Base-by-base conservation (phyloP, 2,329 filamentous ascomycete species). In the Thermomyces lanuginosus region DNA sequence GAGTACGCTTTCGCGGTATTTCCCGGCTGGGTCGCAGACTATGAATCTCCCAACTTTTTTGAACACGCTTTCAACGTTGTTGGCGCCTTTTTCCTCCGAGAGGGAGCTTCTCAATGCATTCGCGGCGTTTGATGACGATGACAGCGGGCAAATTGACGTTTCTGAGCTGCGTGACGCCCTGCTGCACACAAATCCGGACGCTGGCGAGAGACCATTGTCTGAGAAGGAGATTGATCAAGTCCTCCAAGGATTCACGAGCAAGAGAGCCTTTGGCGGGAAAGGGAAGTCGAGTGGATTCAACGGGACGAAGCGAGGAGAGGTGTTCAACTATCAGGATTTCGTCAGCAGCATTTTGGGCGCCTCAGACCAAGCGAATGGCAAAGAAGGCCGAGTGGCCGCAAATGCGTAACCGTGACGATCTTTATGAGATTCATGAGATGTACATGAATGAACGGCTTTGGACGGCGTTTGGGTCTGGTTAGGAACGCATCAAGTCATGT, bases 261-360 rank as follows among this genome's bases (percentile, higher is more conserved):
- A 82, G 31, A 68, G 81, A 34, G 82, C 80, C 0, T 92, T 95
- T 52, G 78, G 72, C 24, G 80, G 64, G 2, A 50, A 49, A 29
- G 43, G 40, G 8, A 51, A 40, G 61, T 53, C 42, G 60, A 59
- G 49, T 49, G 54, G 42, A 48, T 60, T 36, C 54, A 74, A 44
- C 54, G 64, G 41, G 26, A 44, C 46, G 5, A 76, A 74, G 45
- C 66, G 77, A 35, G 81, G 80, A 1, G 86, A 95, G 33, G 83
- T 95, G 1, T 95, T 98, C 54, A 71, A 74, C 44, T 98, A 95
- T 48, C 72, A 81, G 35, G 89, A 98, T 32, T 95, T 95, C 56
- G 81, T 95, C 36, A 68, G 64, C 36, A 75, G 68, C 14, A 58
- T 79, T 26, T 63, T 68, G 40, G 72, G 73, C 2, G 61, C 65